These are phyloP conservation scores for Sechiopsis laciniata DNA, from an alignment of 306 rosid species.

Conservation along the genomic window DNA sequence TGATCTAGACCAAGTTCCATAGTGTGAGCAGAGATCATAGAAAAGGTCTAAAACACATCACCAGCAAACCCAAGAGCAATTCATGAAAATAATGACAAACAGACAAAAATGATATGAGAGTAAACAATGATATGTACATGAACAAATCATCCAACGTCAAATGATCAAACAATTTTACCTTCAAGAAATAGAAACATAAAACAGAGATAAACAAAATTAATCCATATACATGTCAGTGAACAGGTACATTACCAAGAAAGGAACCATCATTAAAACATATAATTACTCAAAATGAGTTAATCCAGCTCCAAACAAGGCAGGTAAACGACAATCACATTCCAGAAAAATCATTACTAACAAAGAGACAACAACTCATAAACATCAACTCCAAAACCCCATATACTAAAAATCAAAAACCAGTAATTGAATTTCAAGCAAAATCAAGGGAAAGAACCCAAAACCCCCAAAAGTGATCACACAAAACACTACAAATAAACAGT, in stretches of 20 bases:
- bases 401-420: conserved; percentile 8
- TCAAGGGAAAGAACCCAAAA: neutral
- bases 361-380: neutral
- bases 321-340: neutral
- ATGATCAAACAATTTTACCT: neutral
- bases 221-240: neutral
- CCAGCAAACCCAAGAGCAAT: conserved; percentile 3
- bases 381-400: conserved; percentile 2
- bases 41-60: neutral
- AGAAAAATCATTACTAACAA: no score
- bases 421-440: conserved; percentile 16
- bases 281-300: neutral
- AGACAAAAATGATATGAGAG: neutral
- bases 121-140: neutral
- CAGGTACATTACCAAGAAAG: neutral
- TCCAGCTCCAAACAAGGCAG: conserved; percentile 16
- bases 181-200: neutral
- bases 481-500: neutral
- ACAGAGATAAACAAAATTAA: conserved; percentile 10
- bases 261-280: neutral
- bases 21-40: neutral
- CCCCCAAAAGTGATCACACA: conserved; percentile 17
- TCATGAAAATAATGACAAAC: neutral
- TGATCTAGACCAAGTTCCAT: neutral
- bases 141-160: neutral